Evolutionary conservation across 805 yeast genomes (phyloP), one percentile per base, ranked within the genome.

Genomic region (Dipodascopsis uninucleata): DNA sequence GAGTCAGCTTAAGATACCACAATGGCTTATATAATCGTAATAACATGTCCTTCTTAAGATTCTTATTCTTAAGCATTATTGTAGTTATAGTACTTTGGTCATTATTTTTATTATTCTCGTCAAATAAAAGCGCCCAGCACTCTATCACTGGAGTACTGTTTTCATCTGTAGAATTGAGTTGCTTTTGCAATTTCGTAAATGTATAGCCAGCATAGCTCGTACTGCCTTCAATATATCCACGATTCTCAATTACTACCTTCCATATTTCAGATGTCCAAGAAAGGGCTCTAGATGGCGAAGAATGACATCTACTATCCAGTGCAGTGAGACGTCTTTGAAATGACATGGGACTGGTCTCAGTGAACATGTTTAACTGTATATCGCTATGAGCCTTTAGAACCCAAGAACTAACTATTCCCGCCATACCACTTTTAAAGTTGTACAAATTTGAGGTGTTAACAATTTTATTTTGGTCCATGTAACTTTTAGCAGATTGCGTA

Each of bases 191-290:
- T 9, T 36, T 33, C 16, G 28, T 47, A 12, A 49, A 21, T 5
- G 47, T 49, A 23, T 41, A 49, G 3, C 53, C 53, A 4, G 53
- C 50, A 29, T 41, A 41, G 36, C 31, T 45, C 23, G 33, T 23
- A 14, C 34, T 37, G 7, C 47, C 47, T 26, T 31, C 35, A 12
- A 31, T 28, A 12, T 33, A 41, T 3, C 53, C 53, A 5, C 20
- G 18, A 18, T 44, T 49, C 3, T 26, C 33, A n/a, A 25, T 25
- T 3, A 26, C 18, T 21, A 44, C 50, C 20, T 22, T 26, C 41
- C 43, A 49, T 3, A 37, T 12, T 22, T 43, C 47, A 28, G 18
- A n/a, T n/a, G n/a, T n/a, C n/a, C n/a, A n/a, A n/a, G n/a, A n/a
- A n/a, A n/a, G n/a, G n/a, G n/a, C n/a, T n/a, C n/a, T n/a, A n/a